Conservation (phyloP, 176 grass and related monocot species). For the Alopecurus myosuroides region DNA sequence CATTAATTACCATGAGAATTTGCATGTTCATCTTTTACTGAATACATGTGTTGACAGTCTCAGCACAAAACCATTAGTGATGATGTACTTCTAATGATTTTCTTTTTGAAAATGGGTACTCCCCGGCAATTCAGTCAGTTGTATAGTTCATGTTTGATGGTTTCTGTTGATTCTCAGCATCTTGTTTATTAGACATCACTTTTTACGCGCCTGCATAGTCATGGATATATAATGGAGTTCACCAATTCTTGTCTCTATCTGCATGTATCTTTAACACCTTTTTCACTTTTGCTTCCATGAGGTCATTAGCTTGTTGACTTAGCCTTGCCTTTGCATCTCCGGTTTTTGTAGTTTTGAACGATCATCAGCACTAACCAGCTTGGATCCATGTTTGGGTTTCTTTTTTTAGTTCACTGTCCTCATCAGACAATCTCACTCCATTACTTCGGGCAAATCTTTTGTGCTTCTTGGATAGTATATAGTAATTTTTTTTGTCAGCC, state of each 20-base stretch:
- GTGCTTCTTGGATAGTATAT: not conserved
- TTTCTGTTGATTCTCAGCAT: not conserved
- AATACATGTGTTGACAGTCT: not conserved
- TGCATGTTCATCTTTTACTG: not conserved
- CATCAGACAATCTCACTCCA: slow-evolving; percentile 20
- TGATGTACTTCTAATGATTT: not conserved
- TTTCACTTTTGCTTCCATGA: slow-evolving; percentile 21
- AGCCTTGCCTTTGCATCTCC: not conserved
- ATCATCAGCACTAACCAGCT: not conserved
- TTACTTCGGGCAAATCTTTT: not conserved
- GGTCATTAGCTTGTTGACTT: slow-evolving; percentile 20
- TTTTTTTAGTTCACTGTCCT: slow-evolving; percentile 23
- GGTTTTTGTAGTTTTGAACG: too few species aligned
- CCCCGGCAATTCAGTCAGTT: not conserved
- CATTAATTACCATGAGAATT: not conserved
- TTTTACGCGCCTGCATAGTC: not conserved
- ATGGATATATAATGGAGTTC: not conserved
- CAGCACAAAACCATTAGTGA: not conserved
- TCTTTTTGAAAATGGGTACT: too few species aligned
- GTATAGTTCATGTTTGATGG: not conserved
- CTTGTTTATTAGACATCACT: not conserved
- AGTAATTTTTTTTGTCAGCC: not conserved
- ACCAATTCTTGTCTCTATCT: not conserved
- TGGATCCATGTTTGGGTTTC: not conserved
- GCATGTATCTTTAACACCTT: slow-evolving; percentile 16